Percentiles rank a stretch among this genome's conserved stretches.
phyloP scores from a whole-genome alignment of 176 grass and related monocot species.

The Oryza rufipogon region DNA sequence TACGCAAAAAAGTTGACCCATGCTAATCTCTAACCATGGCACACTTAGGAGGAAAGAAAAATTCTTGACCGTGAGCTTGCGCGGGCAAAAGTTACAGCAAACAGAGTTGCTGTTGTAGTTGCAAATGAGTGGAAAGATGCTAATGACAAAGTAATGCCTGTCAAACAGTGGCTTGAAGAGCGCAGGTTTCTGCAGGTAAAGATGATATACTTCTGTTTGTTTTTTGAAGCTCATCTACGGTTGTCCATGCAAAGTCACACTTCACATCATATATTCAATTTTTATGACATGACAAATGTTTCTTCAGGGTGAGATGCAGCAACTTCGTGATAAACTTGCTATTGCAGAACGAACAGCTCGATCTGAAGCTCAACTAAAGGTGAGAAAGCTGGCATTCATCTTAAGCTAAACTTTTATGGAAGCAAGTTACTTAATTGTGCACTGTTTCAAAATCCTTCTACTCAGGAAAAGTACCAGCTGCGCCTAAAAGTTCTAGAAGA shows the following conservation, averaged over 20 bases:
- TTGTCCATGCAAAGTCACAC: neutral
- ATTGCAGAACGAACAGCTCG: slow-evolving; percentile 81
- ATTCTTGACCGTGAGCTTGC: slow-evolving; percentile 88
- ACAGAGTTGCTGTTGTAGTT: slow-evolving; percentile 91
- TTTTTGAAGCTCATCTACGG: neutral
- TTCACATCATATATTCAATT: slow-evolving; percentile 9
- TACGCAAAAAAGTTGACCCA: slow-evolving; percentile 17
- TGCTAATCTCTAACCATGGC: slow-evolving; percentile 34
- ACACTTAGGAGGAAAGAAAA: slow-evolving; percentile 84
- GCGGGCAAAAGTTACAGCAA: slow-evolving; percentile 88
- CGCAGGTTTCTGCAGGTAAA: slow-evolving; percentile 94
- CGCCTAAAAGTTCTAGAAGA: slow-evolving; percentile 94
- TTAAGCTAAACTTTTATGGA: slow-evolving; percentile 12
- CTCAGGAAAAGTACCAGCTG: slow-evolving; percentile 85
- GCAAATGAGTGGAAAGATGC: slow-evolving; percentile 99
- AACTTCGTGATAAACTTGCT: slow-evolving; percentile 87
- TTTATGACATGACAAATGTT: slow-evolving; percentile 24
- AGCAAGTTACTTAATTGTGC: neutral
- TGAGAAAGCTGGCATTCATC: slow-evolving; percentile 36
- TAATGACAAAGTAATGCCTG: slow-evolving; percentile 99
- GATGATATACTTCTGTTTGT: slow-evolving; percentile 16
- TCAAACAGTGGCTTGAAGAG: slow-evolving; percentile 98
- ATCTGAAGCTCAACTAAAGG: slow-evolving; percentile 92
- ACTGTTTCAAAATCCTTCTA: neutral
- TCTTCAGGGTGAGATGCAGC: slow-evolving; percentile 94